Base-by-base conservation (phyloP, 768 basidiomycete species). In the Hypholoma fasciculare region DNA sequence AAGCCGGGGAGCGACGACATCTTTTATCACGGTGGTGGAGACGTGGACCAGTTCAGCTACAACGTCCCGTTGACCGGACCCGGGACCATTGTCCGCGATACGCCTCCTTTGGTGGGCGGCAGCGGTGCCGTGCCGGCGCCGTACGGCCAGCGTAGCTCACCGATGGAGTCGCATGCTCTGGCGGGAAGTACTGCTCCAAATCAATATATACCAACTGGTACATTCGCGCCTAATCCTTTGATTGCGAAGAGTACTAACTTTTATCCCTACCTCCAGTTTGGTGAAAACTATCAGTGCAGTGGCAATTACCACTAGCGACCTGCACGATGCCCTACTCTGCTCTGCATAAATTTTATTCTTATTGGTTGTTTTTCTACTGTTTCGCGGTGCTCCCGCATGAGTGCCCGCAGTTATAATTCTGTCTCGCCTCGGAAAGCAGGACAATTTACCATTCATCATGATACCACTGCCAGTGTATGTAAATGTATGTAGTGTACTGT, bases 21-120 rank as follows among this genome's bases (percentile, higher is more conserved):
- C 1, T 79, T 79, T 53, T 82, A 77, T 57, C 72, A 74, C 37
- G 69, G 67, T 26, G 65, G 72, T 11, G 67, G 71, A 20, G 83
- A 85, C 42, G 63, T 82, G 36, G 82, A 84, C 54, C 82, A 79
- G 23, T 85, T 85, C 67, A 74, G 71, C 42, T 85, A 82, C 66
- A 73, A 74, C 39, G 72, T 75, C 13, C 78, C 80, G 34, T 60
- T 72, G 3, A 54, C 30, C 54, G 54, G 54, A 38, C 59, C 77
- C 37, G 52, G 71, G 13, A 16, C 59, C 27, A 50, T 55, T 12
- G 51, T 64, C n/a, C 54, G 64, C 23, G 61, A 62, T 36, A 58
- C 34, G 11, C 26, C 59, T 12, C 49, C 42, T 12, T 27, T 64
- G 40, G 55, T 56, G 13, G 37, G 17, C 36, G 17, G 52, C 16